Conservation (phyloP, 139 green algal genomes). For the Asterochloris erici region DNA sequence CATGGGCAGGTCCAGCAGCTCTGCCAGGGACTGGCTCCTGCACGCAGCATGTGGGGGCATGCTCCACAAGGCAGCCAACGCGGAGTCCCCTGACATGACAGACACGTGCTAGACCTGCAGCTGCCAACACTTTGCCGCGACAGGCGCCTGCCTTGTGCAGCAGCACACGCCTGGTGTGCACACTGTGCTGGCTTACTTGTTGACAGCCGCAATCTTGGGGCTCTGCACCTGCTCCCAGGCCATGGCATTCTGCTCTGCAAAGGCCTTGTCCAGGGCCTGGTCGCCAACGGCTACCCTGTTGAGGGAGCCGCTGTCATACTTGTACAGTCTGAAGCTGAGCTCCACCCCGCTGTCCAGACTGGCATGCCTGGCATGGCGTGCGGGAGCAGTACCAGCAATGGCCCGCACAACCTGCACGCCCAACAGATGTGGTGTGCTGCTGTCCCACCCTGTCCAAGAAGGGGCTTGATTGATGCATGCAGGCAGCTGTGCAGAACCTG, state of each 20-base stretch:
- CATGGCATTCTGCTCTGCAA: constrained; percentile 11
- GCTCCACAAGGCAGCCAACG: too few relatives aligned
- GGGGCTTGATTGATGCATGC: neutral
- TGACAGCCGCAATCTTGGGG: constrained; percentile 9
- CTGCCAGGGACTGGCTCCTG: constrained; percentile 13
- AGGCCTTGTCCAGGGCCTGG: constrained; percentile 9
- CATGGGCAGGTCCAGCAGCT: constrained; percentile 1
- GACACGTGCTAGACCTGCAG: too few relatives aligned
- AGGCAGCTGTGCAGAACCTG: neutral
- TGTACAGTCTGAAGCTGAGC: constrained; percentile 8
- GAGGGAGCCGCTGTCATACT: constrained; percentile 1
- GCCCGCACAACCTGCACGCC: constrained; percentile 11
- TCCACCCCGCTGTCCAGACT: constrained; percentile 14
- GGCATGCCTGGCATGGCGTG: constrained; percentile 2
- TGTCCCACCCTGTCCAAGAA: neutral
- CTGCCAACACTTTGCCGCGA: too few relatives aligned
- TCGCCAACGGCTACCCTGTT: constrained; percentile 1
- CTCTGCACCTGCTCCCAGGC: constrained; percentile 13
- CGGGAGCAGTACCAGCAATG: constrained; percentile 9
- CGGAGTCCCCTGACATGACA: too few relatives aligned
- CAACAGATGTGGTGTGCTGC: neutral
- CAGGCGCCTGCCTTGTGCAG: too few relatives aligned
- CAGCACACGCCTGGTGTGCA: too few relatives aligned
- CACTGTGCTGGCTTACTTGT: constrained; percentile 4
- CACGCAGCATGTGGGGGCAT: too few relatives aligned